Evolutionary conservation across 805 yeast species (phyloP).

Genomic region (Metschnikowia matae): DNA sequence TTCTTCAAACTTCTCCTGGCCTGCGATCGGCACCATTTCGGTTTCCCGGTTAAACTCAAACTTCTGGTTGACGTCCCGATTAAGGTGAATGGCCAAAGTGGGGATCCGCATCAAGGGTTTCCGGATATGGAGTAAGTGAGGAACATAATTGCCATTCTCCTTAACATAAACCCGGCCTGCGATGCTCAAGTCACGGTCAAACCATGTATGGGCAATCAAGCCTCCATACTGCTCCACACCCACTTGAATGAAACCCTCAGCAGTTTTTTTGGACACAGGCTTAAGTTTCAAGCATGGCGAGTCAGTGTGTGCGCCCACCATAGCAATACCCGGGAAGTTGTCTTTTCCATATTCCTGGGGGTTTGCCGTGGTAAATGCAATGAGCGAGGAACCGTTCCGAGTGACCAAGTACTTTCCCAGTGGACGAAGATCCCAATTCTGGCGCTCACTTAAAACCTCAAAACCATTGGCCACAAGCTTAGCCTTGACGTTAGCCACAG

Average conservation of each 20-base stretch:
- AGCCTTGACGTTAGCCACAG: slow-evolving; percentile 63
- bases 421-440: slow-evolving; percentile 54
- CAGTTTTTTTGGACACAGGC: slow-evolving; percentile 69
- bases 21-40: slow-evolving; percentile 83
- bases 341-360: slow-evolving; percentile 5
- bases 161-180: slow-evolving; percentile 88
- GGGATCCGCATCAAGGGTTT: slow-evolving; percentile 85
- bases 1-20: slow-evolving; percentile 33
- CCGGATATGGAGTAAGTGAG: slow-evolving; percentile 73
- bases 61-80: slow-evolving; percentile 68
- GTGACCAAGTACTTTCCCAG: slow-evolving; percentile 80
- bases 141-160: slow-evolving; percentile 46
- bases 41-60: slow-evolving; percentile 89
- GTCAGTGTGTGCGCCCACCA: slow-evolving; percentile 96
- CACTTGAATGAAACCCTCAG: slow-evolving; percentile 78
- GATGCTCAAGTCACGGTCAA: slow-evolving; percentile 84
- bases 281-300: slow-evolving; percentile 86
- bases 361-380: slow-evolving; percentile 78
- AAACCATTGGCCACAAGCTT: slow-evolving; percentile 62
- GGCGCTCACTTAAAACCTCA: slow-evolving; percentile 65
- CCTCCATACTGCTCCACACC: slow-evolving; percentile 97
- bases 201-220: slow-evolving; percentile 96
- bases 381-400: slow-evolving; percentile 81
- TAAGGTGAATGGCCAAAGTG: slow-evolving; percentile 88
- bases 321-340: slow-evolving; percentile 79